Evolutionary conservation across 2,329 filamentous ascomycete species (phyloP), one percentile per base, ranked within the genome.

Genomic region (Moelleriella libera): DNA sequence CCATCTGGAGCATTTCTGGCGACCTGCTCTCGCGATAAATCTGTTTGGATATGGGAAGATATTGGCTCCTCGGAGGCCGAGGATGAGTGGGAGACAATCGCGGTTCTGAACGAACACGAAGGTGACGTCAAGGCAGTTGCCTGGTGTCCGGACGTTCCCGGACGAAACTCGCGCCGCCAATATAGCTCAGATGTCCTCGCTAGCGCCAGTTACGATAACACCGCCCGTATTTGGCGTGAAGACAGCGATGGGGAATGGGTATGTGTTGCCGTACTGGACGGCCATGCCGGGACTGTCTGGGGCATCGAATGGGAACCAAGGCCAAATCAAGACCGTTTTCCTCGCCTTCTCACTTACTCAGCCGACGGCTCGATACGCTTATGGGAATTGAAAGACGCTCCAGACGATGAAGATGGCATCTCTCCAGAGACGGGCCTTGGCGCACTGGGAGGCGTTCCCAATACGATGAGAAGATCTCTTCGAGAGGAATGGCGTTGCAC

Each of bases 11-110:
- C 83, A 51, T 82, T 88, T 57, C 75, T 98, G 5, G 92, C 92
- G 5, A 96, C 89, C 0, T 96, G 89, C 65, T 85, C 81, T 47
- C 77, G 92, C 45, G 92, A 98, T 63, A 97, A 97, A 69, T 85
- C 80, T 12, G 87, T 97, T 14, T 98, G 92, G 92, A 87, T 98
- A 57, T 98, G 92, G 92, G 92, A 98, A 66, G 92, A 97, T 62
- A 77, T 96, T 47, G 77, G 78, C 40, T 67, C 68, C 7, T 68
- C 69, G 48, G 83, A 85, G 54, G 85, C 83, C 12, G 89, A 94
- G 48, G 90, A 95, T 62, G 92, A 97, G 62, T 97, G 89, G 70
- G 92, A 98, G 72, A 97, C 92, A 2, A 82, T 97, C 12, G 92
- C 90, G 0, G 90, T 97, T 47, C 74, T 97, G 58, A 88, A 86